These are phyloP conservation scores for Fonsecaea nubica DNA, from an alignment of 2,329 filamentous ascomycete species.

Conservation along the genomic window DNA sequence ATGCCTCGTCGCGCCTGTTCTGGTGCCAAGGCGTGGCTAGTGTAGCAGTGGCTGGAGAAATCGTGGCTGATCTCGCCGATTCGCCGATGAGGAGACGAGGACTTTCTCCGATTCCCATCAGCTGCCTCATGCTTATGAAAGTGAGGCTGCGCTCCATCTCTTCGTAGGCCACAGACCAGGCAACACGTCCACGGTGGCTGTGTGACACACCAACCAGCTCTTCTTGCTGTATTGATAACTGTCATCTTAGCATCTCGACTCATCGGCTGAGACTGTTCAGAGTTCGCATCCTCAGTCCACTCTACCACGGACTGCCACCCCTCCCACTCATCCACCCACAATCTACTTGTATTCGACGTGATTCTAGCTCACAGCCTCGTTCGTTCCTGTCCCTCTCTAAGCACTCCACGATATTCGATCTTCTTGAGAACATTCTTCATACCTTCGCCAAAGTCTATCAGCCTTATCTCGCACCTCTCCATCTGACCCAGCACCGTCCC, in stretches of 20 bases:
- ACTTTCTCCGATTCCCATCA: background rate
- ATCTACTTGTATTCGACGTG: constrained; percentile 27
- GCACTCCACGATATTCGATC: background rate
- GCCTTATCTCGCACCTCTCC: background rate
- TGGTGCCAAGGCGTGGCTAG: background rate
- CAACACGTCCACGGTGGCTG: constrained; percentile 32
- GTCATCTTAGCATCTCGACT: background rate
- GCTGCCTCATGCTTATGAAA: constrained; percentile 14
- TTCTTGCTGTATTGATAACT: constrained; percentile 1
- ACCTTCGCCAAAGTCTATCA: background rate
- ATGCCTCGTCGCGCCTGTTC: constrained; percentile 19
- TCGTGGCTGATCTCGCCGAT: constrained; percentile 1
- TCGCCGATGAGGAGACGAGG: constrained; percentile 2
- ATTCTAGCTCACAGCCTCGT: constrained; percentile 28
- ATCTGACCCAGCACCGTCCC: background rate
- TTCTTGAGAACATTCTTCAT: background rate
- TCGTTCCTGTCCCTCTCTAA: background rate
- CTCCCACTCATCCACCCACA: background rate
- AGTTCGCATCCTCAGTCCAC: constrained; percentile 1
- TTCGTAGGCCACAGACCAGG: constrained; percentile 27
- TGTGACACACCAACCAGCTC: constrained; percentile 26
- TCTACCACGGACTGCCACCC: background rate
- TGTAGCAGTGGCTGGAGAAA: background rate
- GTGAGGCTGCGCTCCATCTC: constrained; percentile 26
- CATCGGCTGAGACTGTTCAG: background rate